Base-by-base conservation (phyloP, 805 yeast genomes). In the Yarrowia sp. region DNA sequence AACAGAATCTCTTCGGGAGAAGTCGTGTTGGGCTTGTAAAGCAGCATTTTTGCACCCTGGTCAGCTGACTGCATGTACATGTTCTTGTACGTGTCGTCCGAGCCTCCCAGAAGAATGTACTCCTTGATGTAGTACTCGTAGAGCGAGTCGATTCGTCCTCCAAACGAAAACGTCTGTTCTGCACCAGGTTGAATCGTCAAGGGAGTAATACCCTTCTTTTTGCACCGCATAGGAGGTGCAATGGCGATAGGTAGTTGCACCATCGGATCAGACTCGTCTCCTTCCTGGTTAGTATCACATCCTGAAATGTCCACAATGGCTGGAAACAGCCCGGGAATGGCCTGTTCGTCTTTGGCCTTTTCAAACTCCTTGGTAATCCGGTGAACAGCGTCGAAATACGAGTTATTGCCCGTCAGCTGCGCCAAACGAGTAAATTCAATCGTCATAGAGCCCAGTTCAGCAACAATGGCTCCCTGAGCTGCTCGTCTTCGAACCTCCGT, bases 361-460 rank as follows among this genome's bases (percentile, higher is more conserved):
- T 76, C 71, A 19, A 82, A 67, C 28, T 71, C 74, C 26, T 78
- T 71, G 4, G 81, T 80, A 19, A 83, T 74, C 41, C 82, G 76
- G 26, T 80, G 80, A 16, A 80, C 76, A 9, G 83, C 83, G 66
- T 83, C 82, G 71, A 77, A 83, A 71, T 83, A 85, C 52, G 74
- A 76, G 66, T 79, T 71, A 56, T 82, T 78, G 5, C 78, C 77
- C 1, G 87, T 81, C 24, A 85, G 63, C 66, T 83, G 85, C 1
- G 87, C 75, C 49, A 85, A 70, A 41, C 83, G 75, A 8, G 84
- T 77, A 65, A 85, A 82, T 68, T 85, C 88, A 44, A 85, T 72
- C 0, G 83, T 75, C 61, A 83, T 69, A 1, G 86, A 79, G 1
- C 82, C 83, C 54, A 83, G 70, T 61, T 82, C 84, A 1, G 86